phyloP scores from a whole-genome alignment of 2,329 filamentous ascomycete genomes.

The Blumeriella jaapii region DNA sequence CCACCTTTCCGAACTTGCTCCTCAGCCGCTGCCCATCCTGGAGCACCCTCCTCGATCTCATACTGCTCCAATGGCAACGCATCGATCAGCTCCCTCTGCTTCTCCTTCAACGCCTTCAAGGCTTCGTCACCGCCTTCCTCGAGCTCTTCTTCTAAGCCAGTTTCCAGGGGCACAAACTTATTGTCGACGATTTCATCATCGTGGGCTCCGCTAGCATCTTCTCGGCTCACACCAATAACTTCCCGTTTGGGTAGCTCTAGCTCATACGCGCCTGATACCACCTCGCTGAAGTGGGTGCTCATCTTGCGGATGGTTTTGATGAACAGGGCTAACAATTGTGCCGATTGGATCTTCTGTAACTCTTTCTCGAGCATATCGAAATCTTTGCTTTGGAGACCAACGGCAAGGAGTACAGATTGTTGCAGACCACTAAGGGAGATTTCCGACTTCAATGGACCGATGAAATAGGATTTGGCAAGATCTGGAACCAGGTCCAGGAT shows the following conservation, averaged over 20 bases:
- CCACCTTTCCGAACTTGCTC: constrained; percentile 57
- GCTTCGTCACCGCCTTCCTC: constrained; percentile 73
- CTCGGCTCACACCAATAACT: constrained; percentile 45
- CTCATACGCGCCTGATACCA: constrained; percentile 65
- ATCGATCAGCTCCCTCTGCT: constrained; percentile 82
- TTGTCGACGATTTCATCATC: constrained; percentile 57
- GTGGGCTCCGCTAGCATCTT: constrained; percentile 50
- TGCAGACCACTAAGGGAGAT: constrained; percentile 75
- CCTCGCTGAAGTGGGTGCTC: constrained; percentile 60
- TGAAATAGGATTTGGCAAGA: constrained; percentile 77
- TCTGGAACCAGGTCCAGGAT: constrained; percentile 84
- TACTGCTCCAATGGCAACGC: constrained; percentile 79
- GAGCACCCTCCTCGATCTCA: constrained; percentile 50
- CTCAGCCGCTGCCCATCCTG: constrained; percentile 60
- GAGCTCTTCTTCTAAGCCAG: constrained; percentile 67
- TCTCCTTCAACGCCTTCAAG: constrained; percentile 56
- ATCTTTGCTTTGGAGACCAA: constrained; percentile 83
- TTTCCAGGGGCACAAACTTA: constrained; percentile 59
- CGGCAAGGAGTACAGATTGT: constrained; percentile 74
- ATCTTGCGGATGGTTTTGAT: constrained; percentile 92
- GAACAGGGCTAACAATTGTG: constrained; percentile 90
- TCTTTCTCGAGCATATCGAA: constrained; percentile 73
- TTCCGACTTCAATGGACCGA: constrained; percentile 53
- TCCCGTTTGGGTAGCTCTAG: constrained; percentile 50
- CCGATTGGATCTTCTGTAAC: constrained; percentile 48